Evolutionary conservation across 2,329 filamentous ascomycete species (phyloP).

Genomic region (Phyllosticta ampelicida): DNA sequence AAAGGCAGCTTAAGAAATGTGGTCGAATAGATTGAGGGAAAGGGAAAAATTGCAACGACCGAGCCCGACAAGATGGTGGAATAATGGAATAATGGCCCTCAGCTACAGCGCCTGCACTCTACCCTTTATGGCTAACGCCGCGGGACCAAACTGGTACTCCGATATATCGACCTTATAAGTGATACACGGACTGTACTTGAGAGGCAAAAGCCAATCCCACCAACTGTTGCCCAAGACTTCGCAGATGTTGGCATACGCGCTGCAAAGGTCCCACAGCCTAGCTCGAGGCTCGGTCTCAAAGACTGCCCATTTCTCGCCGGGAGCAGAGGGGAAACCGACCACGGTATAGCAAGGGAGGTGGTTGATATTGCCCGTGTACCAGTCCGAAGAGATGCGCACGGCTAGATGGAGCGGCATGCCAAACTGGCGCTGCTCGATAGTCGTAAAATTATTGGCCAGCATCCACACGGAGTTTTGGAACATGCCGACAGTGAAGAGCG

Average conservation of each 20-base stretch:
- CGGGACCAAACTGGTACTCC: conserved; percentile 56
- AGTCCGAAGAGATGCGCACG: conserved; percentile 50
- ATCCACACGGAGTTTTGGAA: conserved; percentile 59
- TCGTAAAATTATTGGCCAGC: conserved; percentile 64
- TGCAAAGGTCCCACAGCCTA: conserved; percentile 75
- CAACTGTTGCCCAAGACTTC: conserved; percentile 65
- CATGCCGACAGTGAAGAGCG: conserved; percentile 74
- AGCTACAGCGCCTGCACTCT: background rate
- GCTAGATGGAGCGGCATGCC: conserved; percentile 56
- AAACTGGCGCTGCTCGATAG: conserved; percentile 56
- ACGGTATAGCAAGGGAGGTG: conserved; percentile 3
- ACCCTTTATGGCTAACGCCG: conserved; percentile 20
- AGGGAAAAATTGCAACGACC: too few species aligned
- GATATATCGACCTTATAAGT: conserved; percentile 55
- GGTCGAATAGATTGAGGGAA: too few species aligned
- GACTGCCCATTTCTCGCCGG: conserved; percentile 58
- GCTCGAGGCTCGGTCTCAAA: conserved; percentile 61
- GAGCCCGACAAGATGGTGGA: too few species aligned
- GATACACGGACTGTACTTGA: conserved; percentile 63
- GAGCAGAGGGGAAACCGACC: conserved; percentile 11
- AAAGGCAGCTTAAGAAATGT: too few species aligned
- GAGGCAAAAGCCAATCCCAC: conserved; percentile 71
- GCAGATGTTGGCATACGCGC: conserved; percentile 55
- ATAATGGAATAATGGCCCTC: too few species aligned
- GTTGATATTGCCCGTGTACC: conserved; percentile 7